A percentile compares a stretch with the other conserved stretches of the same genome.
These are phyloP conservation scores for Verticillium alfalfae DNA, from an alignment of 2,329 filamentous ascomycete species.

Conservation along the genomic window DNA sequence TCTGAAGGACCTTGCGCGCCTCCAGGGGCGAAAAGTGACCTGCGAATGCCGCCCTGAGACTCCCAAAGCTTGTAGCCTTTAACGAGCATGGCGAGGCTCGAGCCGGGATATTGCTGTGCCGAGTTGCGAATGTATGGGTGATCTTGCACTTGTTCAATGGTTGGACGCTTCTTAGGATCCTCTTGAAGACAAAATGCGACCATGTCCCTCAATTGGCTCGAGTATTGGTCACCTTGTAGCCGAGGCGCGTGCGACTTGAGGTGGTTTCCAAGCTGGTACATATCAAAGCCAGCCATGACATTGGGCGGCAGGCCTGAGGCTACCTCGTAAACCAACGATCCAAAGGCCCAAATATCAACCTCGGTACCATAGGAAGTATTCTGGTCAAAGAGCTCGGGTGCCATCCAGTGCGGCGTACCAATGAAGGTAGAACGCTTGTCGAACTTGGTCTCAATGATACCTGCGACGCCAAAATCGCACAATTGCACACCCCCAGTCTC, in stretches of 20 bases:
- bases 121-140: slow-evolving; percentile 66
- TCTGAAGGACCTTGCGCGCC: slow-evolving; percentile 48
- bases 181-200: slow-evolving; percentile 69
- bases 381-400: slow-evolving; percentile 67
- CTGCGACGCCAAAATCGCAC: slow-evolving; percentile 80
- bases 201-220: slow-evolving; percentile 61
- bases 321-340: slow-evolving; percentile 75
- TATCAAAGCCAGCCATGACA: slow-evolving; percentile 47
- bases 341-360: slow-evolving; percentile 82
- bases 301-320: slow-evolving; percentile 73
- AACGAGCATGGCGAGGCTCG: slow-evolving; percentile 59
- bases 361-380: slow-evolving; percentile 63
- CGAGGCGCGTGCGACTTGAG: slow-evolving; percentile 59
- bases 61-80: slow-evolving; percentile 73
- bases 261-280: slow-evolving; percentile 42
- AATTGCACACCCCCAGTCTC: slow-evolving; percentile 74
- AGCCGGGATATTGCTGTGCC: slow-evolving; percentile 56
- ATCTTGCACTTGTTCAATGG: slow-evolving; percentile 62
- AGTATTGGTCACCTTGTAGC: slow-evolving; percentile 67
- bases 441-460: slow-evolving; percentile 67
- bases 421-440: slow-evolving; percentile 78
- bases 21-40: slow-evolving; percentile 55
- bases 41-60: slow-evolving; percentile 63
- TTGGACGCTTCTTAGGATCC: slow-evolving; percentile 62
- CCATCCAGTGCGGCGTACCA: slow-evolving; percentile 84